phyloP scores from a whole-genome alignment of 208 protist species.

The Leishmania aethiopica region DNA sequence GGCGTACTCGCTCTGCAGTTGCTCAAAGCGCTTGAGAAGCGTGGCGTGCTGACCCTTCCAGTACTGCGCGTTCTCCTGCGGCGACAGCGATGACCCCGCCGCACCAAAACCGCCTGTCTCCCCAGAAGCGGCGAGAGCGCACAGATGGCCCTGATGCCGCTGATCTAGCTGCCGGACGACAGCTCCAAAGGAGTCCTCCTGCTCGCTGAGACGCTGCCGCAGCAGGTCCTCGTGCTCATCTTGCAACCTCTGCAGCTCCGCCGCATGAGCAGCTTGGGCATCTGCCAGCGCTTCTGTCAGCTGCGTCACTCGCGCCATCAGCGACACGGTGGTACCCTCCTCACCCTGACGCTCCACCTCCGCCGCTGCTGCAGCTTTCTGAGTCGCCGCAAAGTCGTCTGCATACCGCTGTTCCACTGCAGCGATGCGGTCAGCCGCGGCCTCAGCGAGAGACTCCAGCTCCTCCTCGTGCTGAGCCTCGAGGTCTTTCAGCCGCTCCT shows the following conservation, averaged over 20 bases:
- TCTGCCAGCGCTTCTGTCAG: conserved; percentile 8
- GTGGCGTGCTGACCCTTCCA: conserved; percentile 39
- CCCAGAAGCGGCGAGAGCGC: not conserved
- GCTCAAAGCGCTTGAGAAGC: conserved; percentile 40
- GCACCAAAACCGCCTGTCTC: not conserved
- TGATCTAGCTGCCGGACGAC: conserved; percentile 32
- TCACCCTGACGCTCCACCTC: conserved; percentile 1
- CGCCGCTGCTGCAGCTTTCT: not conserved
- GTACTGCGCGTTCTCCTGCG: conserved; percentile 16
- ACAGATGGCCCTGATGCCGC: conserved; percentile 26
- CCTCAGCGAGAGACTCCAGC: conserved; percentile 49
- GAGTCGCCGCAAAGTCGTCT: not conserved
- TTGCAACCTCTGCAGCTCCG: conserved; percentile 8
- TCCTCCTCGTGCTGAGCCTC: conserved; percentile 46
- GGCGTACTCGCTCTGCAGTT: conserved; percentile 58
- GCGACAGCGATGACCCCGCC: no score
- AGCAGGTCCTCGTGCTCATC: conserved; percentile 22
- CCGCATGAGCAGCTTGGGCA: conserved; percentile 6
- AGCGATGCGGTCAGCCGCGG: conserved; percentile 54
- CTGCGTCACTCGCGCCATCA: conserved; percentile 4
- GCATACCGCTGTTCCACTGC: conserved; percentile 55
- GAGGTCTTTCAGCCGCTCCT: conserved; percentile 29
- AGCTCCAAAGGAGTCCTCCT: conserved; percentile 21
- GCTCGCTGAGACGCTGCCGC: conserved; percentile 16
- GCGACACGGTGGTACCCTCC: conserved; percentile 4